phyloP scores from a whole-genome alignment of 2,329 filamentous ascomycete species.

The Calonectria henricotiae region DNA sequence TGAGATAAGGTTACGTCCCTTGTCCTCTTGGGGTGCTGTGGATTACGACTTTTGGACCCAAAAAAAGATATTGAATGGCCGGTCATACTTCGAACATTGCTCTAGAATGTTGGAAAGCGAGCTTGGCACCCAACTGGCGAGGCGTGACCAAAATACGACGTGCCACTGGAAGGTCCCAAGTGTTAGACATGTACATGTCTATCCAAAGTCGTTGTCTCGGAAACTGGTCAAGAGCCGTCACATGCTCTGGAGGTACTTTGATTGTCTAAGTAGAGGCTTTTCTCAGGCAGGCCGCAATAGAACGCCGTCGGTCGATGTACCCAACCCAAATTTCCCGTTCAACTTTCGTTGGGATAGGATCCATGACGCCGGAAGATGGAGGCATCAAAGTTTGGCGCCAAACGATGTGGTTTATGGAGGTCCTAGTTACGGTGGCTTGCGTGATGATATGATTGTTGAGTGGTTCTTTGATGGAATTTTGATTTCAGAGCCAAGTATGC shows the following conservation, averaged over 20 bases:
- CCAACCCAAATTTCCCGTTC: background rate
- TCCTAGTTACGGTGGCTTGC: too few relatives aligned
- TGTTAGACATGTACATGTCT: background rate
- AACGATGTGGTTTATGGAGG: too few relatives aligned
- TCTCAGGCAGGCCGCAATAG: too few relatives aligned
- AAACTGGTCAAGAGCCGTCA: background rate
- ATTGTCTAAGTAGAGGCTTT: background rate
- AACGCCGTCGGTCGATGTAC: background rate
- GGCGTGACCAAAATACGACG: fast-evolving
- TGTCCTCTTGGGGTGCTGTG: background rate
- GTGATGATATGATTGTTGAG: too few relatives aligned
- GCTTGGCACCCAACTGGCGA: background rate
- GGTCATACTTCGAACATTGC: background rate
- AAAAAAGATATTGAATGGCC: background rate
- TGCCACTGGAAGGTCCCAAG: background rate
- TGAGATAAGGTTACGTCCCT: background rate
- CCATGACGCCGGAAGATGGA: background rate
- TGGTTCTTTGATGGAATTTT: too few relatives aligned
- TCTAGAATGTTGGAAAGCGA: background rate
- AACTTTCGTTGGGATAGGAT: background rate
- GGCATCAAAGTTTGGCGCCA: too few relatives aligned
- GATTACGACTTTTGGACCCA: background rate
- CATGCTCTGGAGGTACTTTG: background rate
- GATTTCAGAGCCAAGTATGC: too few relatives aligned
- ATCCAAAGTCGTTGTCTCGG: background rate